phyloP scores from a whole-genome alignment of 2,329 filamentous ascomycete species.

The Aspergillus pseudoviridinutans region DNA sequence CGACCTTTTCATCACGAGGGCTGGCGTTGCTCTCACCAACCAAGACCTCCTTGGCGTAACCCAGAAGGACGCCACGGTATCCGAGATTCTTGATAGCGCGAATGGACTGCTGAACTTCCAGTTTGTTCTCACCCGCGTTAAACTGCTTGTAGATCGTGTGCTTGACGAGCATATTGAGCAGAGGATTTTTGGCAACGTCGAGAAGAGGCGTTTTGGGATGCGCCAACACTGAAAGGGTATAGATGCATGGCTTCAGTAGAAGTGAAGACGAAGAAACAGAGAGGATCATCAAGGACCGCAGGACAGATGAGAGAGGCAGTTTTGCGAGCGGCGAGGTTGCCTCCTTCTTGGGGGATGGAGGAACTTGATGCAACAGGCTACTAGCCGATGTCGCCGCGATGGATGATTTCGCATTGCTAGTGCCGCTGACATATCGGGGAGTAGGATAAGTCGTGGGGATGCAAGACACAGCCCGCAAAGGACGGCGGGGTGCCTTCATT shows the following conservation, averaged over 20 bases:
- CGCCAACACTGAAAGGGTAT: conserved; percentile 58
- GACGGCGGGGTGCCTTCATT: conserved; percentile 29
- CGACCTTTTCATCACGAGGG: conserved; percentile 26
- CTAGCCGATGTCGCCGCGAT: conserved; percentile 18
- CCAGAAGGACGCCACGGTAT: conserved; percentile 51
- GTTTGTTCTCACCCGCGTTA: conserved; percentile 50
- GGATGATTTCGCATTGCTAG: conserved; percentile 30
- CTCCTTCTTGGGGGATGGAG: conserved; percentile 21
- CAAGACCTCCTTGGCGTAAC: conserved; percentile 55
- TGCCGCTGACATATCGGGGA: conserved; percentile 29
- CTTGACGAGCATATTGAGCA: conserved; percentile 44
- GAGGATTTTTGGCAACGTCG: conserved; percentile 47
- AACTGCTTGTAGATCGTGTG: conserved; percentile 55
- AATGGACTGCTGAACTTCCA: conserved; percentile 46
- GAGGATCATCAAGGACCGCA: conserved; percentile 35
- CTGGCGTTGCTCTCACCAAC: conserved; percentile 36
- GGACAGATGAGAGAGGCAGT: conserved; percentile 34
- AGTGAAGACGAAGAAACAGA: conserved; percentile 40
- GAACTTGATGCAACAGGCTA: conserved; percentile 19
- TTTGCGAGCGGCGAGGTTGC: conserved; percentile 30
- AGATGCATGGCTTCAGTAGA: conserved; percentile 68
- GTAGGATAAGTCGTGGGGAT: conserved; percentile 8
- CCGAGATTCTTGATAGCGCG: conserved; percentile 46
- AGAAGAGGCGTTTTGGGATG: conserved; percentile 43
- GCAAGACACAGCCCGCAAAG: conserved; percentile 19